Base-by-base conservation (phyloP, 495 filamentous ascomycete genomes). In the Viridothelium virens region DNA sequence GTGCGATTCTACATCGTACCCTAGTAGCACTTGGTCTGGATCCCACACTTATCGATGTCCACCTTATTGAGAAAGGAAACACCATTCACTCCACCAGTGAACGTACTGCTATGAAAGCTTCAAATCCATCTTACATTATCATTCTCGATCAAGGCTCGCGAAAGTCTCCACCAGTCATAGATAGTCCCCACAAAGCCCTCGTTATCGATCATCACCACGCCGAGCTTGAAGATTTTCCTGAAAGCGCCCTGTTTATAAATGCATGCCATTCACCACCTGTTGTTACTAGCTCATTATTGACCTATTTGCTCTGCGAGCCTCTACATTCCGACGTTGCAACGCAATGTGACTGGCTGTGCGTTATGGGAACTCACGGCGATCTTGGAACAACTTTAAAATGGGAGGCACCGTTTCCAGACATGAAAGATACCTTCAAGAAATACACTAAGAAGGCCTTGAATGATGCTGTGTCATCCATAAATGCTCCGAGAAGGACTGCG, bases 361-460 rank as follows among this genome's bases (percentile, higher is more conserved):
- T 75, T 2, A 80, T 86, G 64, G 85, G 85, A 1, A 85, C 83
- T 0, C 82, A 85, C 65, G 84, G 82, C n/a, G 84, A 87, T 65
- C 74, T 87, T 2, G 84, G 83, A 56, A 84, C 78, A 48, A 77
- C 78, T 3, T 47, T 86, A 31, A 84, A 84, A 71, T 86, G 85
- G 83, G 71, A 79, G 44, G 75, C 79, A 2, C 85, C 84, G 1
- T 85, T 86, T 66, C 84, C 84, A 6, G 80, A 85, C 62, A 83
- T 86, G 81, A 74, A 76, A 10, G 74, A 77, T 9, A 76, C 79
- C 0, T 81, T 86, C 65, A 86, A 85, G 67, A 74, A 74, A 34
- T 77, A 85, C 68, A 80, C 82, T 1, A 85, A 84, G 69, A 85
- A 83, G 68, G 74, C 79, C 2, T 69, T 87, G 44, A 85, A 83